Evolutionary conservation across 768 basidiomycete genomes (phyloP).

Genomic region (Cubamyces sp.): DNA sequence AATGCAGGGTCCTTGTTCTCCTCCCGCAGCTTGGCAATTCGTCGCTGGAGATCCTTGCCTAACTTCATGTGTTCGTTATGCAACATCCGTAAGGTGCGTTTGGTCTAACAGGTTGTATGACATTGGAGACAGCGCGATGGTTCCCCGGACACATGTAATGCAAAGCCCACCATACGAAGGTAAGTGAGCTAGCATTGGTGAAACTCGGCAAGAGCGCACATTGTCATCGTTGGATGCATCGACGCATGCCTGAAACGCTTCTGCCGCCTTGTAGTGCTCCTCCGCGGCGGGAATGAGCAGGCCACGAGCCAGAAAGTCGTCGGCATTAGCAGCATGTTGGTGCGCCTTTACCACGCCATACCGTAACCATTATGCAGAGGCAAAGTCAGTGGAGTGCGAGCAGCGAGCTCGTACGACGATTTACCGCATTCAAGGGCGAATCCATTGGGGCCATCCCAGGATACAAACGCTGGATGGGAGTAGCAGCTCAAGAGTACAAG

Average conservation of each 20-base stretch:
- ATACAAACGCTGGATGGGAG: not conserved
- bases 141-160: not conserved
- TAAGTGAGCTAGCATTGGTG: not conserved
- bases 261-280: constrained; percentile 77
- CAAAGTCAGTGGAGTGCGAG: constrained; percentile 11
- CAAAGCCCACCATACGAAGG: not conserved
- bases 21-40: constrained; percentile 69
- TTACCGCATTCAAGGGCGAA: constrained; percentile 28
- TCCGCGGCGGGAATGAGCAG: constrained; percentile 73
- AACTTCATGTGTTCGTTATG: constrained; percentile 75
- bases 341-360: constrained; percentile 55
- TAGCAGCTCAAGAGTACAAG: not conserved
- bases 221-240: constrained; percentile 75
- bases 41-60: constrained; percentile 70
- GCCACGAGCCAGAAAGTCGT: constrained; percentile 68
- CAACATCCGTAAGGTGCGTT: constrained; percentile 75
- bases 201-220: constrained; percentile 43
- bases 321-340: constrained; percentile 80
- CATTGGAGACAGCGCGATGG: not conserved
- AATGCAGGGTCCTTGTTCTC: constrained; percentile 79
- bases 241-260: constrained; percentile 72
- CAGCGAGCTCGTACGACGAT: not conserved
- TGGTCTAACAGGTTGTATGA: constrained; percentile 52
- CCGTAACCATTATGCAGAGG: not conserved
- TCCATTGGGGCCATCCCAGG: constrained; percentile 22